These are phyloP conservation scores for Tillandsia fasciculata DNA, from an alignment of 176 grass and related monocot genomes.

Conservation along the genomic window DNA sequence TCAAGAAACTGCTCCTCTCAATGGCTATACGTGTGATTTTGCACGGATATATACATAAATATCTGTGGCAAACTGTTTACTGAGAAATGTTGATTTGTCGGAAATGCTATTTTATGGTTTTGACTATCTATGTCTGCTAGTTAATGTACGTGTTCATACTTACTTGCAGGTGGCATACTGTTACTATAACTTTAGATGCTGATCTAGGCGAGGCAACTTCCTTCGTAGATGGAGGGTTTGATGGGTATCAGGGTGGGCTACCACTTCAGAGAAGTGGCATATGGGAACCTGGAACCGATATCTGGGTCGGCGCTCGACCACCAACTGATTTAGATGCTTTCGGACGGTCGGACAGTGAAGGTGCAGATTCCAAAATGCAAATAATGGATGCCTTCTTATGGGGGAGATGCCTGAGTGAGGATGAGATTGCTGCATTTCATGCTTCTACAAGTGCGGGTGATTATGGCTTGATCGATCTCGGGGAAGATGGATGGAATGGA, in stretches of 20 bases:
- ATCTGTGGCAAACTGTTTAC: too few relatives aligned
- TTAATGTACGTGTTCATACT: neutral
- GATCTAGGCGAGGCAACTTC: constrained; percentile 92
- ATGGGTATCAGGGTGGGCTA: constrained; percentile 82
- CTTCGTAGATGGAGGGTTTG: constrained; percentile 79
- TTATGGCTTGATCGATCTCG: constrained; percentile 62
- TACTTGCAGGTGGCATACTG: constrained; percentile 84
- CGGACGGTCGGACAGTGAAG: constrained; percentile 95
- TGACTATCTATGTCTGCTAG: too few relatives aligned
- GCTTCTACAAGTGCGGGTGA: constrained; percentile 47
- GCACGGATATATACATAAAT: too few relatives aligned
- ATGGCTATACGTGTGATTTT: too few relatives aligned
- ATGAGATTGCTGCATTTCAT: constrained; percentile 81
- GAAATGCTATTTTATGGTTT: too few relatives aligned
- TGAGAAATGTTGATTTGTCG: too few relatives aligned
- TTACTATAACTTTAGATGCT: constrained; percentile 94
- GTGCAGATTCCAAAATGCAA: constrained; percentile 91
- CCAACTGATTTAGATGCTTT: constrained; percentile 95
- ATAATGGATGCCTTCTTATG: constrained; percentile 98
- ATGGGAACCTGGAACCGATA: constrained; percentile 73
- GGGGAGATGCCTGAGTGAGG: constrained; percentile 86
- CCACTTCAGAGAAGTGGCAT: constrained; percentile 60
- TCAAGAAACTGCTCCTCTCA: too few relatives aligned
- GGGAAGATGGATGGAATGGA: constrained; percentile 74
- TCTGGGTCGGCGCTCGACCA: constrained; percentile 85